Base-by-base conservation (phyloP, 2,329 filamentous ascomycete species). In the Ophiostoma sp. region DNA sequence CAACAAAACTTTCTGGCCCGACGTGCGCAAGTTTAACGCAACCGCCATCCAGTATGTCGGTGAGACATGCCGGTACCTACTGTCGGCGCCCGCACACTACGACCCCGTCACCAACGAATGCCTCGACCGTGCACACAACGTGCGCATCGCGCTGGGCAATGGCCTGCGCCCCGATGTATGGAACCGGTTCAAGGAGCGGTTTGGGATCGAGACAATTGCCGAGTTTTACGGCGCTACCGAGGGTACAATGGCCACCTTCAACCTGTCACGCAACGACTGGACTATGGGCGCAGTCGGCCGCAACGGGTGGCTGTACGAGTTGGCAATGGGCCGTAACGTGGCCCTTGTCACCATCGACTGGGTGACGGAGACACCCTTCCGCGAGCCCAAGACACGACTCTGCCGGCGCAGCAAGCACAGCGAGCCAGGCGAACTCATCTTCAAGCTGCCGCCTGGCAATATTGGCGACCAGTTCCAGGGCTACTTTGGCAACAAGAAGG, bases 1-100 rank as follows among this genome's bases (percentile, higher is more conserved):
- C 2, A 90, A 90, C 2, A 86, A 85, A 72, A 87, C 83, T 0
- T 95, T 94, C 79, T 95, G 92, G 90, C 81, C 86, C 20, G 91
- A 94, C 69, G 89, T 90, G 20, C 86, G 90, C n/a, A 84, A 85
- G 64, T 86, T 85, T 67, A 81, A 89, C 10, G 90, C 92, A 27
- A 95, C 91, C 1, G 84, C 89, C 4, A 89, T 96, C 72, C 92
- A 96, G 77, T 96, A 96, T 77, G 93, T 96, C 17, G 93, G 93
- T 68, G 93, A 96, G 79, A 94, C 92, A 0, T 90, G 92, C 73
- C 89, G 93, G 6, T 96, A 96, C 77, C 85, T 96, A 4, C 83
- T 96, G 13, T 84, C 90, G 0, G 87, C 88, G 0, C 86, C 90
- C 1, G 82, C 86, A 0, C 83, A 89, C 70, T 78, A 83, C 35